Base-by-base conservation (phyloP, 169 alveolate genomes). In the Plasmodium inui region DNA sequence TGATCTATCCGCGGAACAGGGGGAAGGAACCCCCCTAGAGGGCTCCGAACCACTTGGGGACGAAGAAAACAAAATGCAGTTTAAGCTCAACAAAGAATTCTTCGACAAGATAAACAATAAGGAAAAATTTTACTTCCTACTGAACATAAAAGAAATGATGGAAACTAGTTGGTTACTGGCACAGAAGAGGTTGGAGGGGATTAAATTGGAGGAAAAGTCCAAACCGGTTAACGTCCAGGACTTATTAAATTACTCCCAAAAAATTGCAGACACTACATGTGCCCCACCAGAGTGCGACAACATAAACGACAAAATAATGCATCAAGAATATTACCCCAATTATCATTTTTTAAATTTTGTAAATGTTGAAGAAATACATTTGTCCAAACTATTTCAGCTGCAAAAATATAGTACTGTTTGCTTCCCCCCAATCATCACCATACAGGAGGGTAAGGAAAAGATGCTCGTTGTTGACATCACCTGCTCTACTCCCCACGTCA, bases 281-380 rank as follows among this genome's bases (percentile, higher is more conserved):
- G 94, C 97, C 17, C 98, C 98, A 55, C 98, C 98, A 39, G 98
- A 96, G 80, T 95, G 95, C 71, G 81, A 89, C 72, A 96, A 96
- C 46, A 83, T 91, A 39, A 90, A 82, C 26, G 98, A 96, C 73
- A 96, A 95, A n/a, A 85, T 95, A 53, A 93, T 82, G 53, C 98
- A 96, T 90, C 94, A 86, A 67, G 97, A 95, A 37, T 85, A 93
- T 61, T 96, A 94, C 82, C 98, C 98, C 28, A 94, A 94, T 76
- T 96, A 96, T 88, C 98, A 96, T 76, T 96, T 96, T 94, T 78
- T 96, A 32, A 96, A 96, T 46, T 81, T 93, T 82, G 96, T 96
- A 26, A 83, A 84, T 82, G 93, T 95, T 19, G 93, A 90, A 76
- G 95, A 96, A 74, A 96, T 96, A 93, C 98, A 96, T 78, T 41